Evolutionary conservation across 2,329 filamentous ascomycete genomes (phyloP).

Genomic region (Teratosphaeria viscida): DNA sequence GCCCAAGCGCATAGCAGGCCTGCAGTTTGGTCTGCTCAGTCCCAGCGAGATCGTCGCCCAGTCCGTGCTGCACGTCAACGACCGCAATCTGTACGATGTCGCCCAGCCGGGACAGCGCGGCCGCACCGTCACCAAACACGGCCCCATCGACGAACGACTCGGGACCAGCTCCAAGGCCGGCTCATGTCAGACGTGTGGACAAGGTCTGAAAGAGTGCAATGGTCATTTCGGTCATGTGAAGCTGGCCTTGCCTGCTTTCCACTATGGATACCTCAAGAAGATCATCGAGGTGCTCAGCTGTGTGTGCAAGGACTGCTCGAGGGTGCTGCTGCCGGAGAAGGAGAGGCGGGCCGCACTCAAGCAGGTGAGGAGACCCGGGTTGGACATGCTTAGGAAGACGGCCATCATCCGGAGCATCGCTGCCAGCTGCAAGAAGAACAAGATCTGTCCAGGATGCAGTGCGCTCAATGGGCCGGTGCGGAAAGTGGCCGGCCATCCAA

Average conservation of each 20-base stretch:
- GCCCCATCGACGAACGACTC: constrained; percentile 77
- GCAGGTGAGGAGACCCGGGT: constrained; percentile 65
- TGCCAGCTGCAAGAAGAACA: constrained; percentile 79
- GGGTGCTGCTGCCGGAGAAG: constrained; percentile 68
- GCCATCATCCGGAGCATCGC: constrained; percentile 80
- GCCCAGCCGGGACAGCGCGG: constrained; percentile 34
- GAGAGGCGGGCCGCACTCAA: constrained; percentile 70
- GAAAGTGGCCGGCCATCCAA: constrained; percentile 68
- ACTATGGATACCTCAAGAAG: constrained; percentile 91
- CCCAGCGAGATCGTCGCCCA: constrained; percentile 88
- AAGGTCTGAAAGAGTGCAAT: constrained; percentile 72
- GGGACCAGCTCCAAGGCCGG: constrained; percentile 79
- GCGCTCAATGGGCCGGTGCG: constrained; percentile 83
- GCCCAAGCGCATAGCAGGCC: constrained; percentile 82
- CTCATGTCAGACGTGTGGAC: constrained; percentile 71
- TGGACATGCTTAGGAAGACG: constrained; percentile 79
- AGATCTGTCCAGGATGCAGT: constrained; percentile 69
- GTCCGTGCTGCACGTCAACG: constrained; percentile 87
- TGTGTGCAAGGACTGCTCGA: constrained; percentile 89
- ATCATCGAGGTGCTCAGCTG: constrained; percentile 86
- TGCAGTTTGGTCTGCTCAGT: constrained; percentile 89
- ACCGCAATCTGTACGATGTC: constrained; percentile 80
- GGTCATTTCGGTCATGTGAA: constrained; percentile 93
- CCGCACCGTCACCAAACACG: constrained; percentile 66
- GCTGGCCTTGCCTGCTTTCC: constrained; percentile 82